Base-by-base conservation (phyloP, 2,329 filamentous ascomycete genomes). In the Chalaropsis ovoidea region DNA sequence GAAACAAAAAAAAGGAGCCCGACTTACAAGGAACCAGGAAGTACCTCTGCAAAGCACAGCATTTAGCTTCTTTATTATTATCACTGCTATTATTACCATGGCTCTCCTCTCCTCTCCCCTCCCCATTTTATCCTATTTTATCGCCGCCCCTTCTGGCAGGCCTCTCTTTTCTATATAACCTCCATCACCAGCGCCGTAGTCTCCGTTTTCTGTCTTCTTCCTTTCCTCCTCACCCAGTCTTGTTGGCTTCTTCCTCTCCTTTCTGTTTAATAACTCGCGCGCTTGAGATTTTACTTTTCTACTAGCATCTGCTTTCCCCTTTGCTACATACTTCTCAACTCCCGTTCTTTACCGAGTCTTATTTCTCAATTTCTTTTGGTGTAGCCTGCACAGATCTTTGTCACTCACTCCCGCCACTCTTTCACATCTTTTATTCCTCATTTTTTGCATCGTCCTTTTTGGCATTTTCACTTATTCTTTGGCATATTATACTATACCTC, bases 331-430 rank as follows among this genome's bases (percentile, higher is more conserved):
- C 17, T 27, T 56, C 49, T 56, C 49, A 56, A 56, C 49, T 43
- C 61, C 61, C 65, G 58, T 54, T 67, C 65, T 15, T 67, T 67
- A 66, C 62, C 62, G 65, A 64, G 65, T 67, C 58, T 61, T 61
- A 43, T 61, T 43, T 24, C 39, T n/a, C 13, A 43, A 31, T 64
- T n/a, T n/a, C 65, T 63, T 45, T 56, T 52, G 41, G 22, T 62
- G 47, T 49, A 56, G 54, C 61, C 61, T 31, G 22, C 22, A 19
- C 22, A 19, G 24, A 62, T 43, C 42, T 56, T 49, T 45, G 43
- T 47, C 66, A 65, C 56, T 62, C 63, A 17, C 49, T 60, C 31
- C 35, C 35, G 62, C 45, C 62, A 63, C 22, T 65, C 45, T 56
- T 64, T 62, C 62, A 63, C 17, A 63, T 65, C 56, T 58, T 62